A percentile compares a stretch with the other conserved stretches of the same genome.
These are phyloP conservation scores for Zygoascus biomembranicola DNA, from an alignment of 805 yeast species.

Conservation along the genomic window DNA sequence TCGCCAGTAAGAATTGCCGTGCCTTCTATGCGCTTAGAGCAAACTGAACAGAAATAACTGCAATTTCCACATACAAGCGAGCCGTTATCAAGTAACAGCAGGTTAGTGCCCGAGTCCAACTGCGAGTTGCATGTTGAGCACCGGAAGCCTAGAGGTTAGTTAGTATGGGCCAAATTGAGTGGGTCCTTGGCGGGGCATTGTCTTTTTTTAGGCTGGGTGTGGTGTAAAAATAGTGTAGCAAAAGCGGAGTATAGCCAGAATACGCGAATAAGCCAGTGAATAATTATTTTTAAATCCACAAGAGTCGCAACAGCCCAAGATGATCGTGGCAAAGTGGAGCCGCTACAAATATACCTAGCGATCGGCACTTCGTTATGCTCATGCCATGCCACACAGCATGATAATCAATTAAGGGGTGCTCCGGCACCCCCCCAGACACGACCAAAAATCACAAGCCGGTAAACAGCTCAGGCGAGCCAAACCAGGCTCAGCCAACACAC, in stretches of 20 bases:
- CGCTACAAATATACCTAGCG: too few species aligned
- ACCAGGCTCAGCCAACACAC: background rate
- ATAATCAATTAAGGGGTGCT: background rate
- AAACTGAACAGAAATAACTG: slow-evolving; percentile 81
- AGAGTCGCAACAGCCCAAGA: too few species aligned
- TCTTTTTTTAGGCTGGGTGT: background rate
- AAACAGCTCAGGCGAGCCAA: background rate
- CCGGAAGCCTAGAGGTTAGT: slow-evolving; percentile 39
- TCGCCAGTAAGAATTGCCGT: slow-evolving; percentile 92
- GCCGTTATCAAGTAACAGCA: slow-evolving; percentile 89
- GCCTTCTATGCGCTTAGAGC: slow-evolving; percentile 83
- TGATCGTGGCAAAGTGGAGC: too few species aligned
- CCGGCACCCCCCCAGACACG: background rate
- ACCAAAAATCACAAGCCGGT: background rate
- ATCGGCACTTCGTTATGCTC: too few species aligned
- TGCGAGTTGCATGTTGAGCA: slow-evolving; percentile 77
- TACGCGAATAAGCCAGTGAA: too few species aligned
- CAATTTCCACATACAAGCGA: slow-evolving; percentile 83
- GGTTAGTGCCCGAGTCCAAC: slow-evolving; percentile 81
- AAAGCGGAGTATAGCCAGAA: too few species aligned
- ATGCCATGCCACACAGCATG: too few species aligned
- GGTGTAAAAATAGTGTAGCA: background rate
- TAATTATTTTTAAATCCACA: too few species aligned
- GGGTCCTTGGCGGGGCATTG: background rate
- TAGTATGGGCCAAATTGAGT: background rate